phyloP scores from a whole-genome alignment of 23 red algal species.

The Cyanidioschyzon merolae region DNA sequence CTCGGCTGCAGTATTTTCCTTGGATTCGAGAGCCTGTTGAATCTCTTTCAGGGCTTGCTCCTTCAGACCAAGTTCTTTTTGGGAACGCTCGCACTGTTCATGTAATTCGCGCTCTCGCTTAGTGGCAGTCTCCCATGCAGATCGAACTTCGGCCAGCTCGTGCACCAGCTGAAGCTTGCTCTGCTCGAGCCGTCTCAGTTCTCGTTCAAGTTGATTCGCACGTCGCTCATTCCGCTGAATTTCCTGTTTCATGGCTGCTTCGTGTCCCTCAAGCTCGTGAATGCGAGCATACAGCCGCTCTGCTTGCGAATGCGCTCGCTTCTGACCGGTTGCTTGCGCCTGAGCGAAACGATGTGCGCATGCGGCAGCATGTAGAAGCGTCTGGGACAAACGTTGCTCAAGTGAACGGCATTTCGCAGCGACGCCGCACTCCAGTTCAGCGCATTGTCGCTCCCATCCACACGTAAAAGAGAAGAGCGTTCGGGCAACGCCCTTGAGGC shows the following conservation, averaged over 20 bases:
- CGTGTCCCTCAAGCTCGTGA: background rate
- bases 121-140: background rate
- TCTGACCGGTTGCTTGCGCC: background rate
- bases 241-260: background rate
- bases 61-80: background rate
- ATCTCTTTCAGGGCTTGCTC: conserved; percentile 8
- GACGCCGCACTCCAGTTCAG: background rate
- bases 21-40: background rate
- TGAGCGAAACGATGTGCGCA: background rate
- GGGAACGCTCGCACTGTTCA: background rate
- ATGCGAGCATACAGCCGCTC: background rate
- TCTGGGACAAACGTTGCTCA: background rate
- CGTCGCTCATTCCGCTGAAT: background rate
- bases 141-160: background rate
- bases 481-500: background rate
- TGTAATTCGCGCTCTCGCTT: background rate
- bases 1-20: background rate
- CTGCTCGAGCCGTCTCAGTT: background rate
- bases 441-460: background rate
- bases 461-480: background rate
- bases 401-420: background rate
- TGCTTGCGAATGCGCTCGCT: background rate
- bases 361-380: background rate
- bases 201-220: background rate
- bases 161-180: background rate